Percentiles rank a stretch among this genome's conserved stretches.
Conservation (phyloP, 192 early-diverging fungal genomes). For the Dissophora ornata region DNA sequence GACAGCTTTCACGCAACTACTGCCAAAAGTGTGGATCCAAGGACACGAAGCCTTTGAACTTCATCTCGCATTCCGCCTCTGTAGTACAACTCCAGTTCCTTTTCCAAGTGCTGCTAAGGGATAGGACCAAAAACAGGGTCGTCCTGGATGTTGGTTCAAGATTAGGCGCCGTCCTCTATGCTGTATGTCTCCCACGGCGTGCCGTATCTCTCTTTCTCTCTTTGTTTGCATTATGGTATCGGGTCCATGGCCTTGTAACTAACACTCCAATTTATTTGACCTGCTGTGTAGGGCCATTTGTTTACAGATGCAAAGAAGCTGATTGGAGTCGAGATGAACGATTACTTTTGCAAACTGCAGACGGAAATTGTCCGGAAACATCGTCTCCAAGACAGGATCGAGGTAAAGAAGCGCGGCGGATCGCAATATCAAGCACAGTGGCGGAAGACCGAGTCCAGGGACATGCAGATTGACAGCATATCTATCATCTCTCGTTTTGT, state of each 20-base stretch:
- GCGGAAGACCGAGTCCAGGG: too few relatives aligned
- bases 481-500: too few relatives aligned
- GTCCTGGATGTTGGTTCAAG: constrained; percentile 71
- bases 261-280: background rate
- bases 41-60: constrained; percentile 57
- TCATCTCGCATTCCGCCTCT: constrained; percentile 70
- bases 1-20: constrained; percentile 64
- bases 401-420: constrained; percentile 43
- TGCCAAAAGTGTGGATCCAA: constrained; percentile 65
- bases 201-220: background rate
- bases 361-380: constrained; percentile 62
- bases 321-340: constrained; percentile 71
- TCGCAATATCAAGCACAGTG: too few relatives aligned
- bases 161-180: constrained; percentile 67
- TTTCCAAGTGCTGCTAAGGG: constrained; percentile 59
- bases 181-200: constrained; percentile 58
- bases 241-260: too few relatives aligned
- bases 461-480: too few relatives aligned
- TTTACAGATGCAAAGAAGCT: constrained; percentile 63
- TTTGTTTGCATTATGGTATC: background rate
- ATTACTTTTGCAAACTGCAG: constrained; percentile 66
- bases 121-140: constrained; percentile 57
- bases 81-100: constrained; percentile 66
- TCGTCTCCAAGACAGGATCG: constrained; percentile 61
- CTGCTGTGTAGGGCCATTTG: constrained; percentile 55